These are phyloP conservation scores for Dendrobium catenatum DNA, from an alignment of 106 monocot species.

Conservation along the genomic window DNA sequence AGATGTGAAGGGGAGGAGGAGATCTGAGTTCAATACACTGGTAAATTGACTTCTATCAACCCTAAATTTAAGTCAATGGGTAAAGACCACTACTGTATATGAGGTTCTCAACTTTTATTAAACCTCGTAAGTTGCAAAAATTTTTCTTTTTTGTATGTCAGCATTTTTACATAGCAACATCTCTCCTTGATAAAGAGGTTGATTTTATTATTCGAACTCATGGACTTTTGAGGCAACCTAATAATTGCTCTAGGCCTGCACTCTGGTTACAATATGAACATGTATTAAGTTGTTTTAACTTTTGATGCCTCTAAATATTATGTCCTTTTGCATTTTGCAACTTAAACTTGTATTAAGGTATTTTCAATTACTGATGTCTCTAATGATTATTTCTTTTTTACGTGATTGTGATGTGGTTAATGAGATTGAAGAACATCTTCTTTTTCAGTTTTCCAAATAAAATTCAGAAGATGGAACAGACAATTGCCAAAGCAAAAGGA, in stretches of 20 bases:
- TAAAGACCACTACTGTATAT: no score
- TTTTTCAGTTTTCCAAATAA: conserved; percentile 33
- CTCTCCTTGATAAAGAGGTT: neutral
- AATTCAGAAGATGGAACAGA: conserved; percentile 47
- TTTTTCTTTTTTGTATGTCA: no score
- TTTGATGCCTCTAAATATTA: neutral
- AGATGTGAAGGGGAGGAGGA: no score
- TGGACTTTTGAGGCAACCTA: neutral
- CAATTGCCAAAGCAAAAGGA: conserved; percentile 46
- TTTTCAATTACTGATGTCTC: neutral
- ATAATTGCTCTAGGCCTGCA: neutral
- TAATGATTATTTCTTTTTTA: neutral
- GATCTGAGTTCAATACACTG: no score
- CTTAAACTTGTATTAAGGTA: neutral
- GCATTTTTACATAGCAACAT: no score
- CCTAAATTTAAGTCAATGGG: no score
- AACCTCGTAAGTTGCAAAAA: no score
- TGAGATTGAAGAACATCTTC: neutral
- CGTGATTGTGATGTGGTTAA: neutral
- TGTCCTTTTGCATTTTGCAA: neutral
- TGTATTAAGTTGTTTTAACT: neutral
- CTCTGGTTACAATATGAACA: neutral
- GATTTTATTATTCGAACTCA: neutral
- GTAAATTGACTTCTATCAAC: no score
- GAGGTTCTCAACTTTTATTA: no score